Conservation (phyloP, 2,329 filamentous ascomycete species). For the Trichophyton simii region DNA sequence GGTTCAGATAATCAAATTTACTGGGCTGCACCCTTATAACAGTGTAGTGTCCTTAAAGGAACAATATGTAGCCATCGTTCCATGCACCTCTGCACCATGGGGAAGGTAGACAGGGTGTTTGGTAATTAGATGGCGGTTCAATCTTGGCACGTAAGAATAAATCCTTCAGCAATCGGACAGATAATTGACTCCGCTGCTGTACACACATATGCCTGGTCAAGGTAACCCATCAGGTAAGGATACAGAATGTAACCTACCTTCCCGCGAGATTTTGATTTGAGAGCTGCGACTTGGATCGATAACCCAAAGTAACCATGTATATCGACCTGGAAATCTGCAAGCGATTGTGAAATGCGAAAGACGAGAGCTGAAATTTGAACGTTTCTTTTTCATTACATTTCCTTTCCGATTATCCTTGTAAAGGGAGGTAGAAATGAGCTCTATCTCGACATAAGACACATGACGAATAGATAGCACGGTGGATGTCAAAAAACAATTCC, state of each 20-base stretch:
- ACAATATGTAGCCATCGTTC: slow-evolving; percentile 33
- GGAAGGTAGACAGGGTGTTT: slow-evolving; percentile 33
- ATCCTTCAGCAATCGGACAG: slow-evolving; percentile 58
- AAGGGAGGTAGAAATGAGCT: not conserved
- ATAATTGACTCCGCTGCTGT: slow-evolving; percentile 48
- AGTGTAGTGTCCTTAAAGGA: slow-evolving; percentile 31
- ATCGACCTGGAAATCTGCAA: not conserved
- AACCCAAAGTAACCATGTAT: not conserved
- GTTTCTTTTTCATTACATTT: slow-evolving; percentile 7
- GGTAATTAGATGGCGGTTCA: slow-evolving; percentile 36
- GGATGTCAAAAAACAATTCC: not conserved
- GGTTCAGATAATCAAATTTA: not conserved
- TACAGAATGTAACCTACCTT: not conserved
- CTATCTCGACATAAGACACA: slow-evolving; percentile 13
- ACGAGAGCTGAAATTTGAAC: not conserved
- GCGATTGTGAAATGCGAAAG: not conserved
- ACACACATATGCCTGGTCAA: slow-evolving; percentile 54
- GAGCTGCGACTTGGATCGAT: not conserved
- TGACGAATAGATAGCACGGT: slow-evolving; percentile 12
- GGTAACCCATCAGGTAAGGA: not conserved
- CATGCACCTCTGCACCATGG: slow-evolving; percentile 36
- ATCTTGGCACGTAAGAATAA: slow-evolving; percentile 52
- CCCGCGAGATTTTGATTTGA: not conserved
- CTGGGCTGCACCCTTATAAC: not conserved
- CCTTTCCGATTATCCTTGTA: not conserved